A percentile compares a stretch with the other conserved stretches of the same genome.
These are phyloP conservation scores for Plectosphaerella sp. DNA, from an alignment of 2,329 filamentous ascomycete genomes.

Conservation along the genomic window DNA sequence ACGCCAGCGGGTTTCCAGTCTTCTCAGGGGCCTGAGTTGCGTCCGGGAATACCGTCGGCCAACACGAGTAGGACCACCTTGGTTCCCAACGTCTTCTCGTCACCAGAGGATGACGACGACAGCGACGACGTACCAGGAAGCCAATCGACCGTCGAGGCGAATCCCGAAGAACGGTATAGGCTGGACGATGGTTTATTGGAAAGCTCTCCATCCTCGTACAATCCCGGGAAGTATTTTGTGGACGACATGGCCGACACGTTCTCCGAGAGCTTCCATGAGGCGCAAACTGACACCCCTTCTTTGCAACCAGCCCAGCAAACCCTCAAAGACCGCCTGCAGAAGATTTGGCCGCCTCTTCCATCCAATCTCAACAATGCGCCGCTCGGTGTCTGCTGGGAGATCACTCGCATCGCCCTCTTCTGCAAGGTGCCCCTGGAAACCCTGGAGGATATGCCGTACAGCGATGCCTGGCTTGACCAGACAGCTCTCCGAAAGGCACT, in stretches of 20 bases:
- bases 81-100: constrained; percentile 9
- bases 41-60: neutral
- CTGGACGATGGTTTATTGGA: too few species aligned
- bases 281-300: too few species aligned
- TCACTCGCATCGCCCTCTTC: constrained; percentile 40
- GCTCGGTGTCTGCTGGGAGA: constrained; percentile 47
- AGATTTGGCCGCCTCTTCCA: constrained; percentile 6
- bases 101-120: constrained; percentile 5
- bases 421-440: constrained; percentile 36
- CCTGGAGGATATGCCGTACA: constrained; percentile 27
- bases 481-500: constrained; percentile 36
- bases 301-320: too few species aligned
- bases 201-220: too few species aligned
- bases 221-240: too few species aligned
- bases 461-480: constrained; percentile 39
- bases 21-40: too few species aligned
- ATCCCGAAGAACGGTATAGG: neutral
- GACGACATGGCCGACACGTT: too few species aligned
- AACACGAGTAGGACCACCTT: neutral
- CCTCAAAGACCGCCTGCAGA: neutral
- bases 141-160: neutral
- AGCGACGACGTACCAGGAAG: neutral
- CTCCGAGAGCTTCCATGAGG: too few species aligned
- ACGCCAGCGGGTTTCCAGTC: too few species aligned
- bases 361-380: constrained; percentile 34